phyloP scores from a whole-genome alignment of 441 rosid genomes.

The Rhodomyrtus psidioides region DNA sequence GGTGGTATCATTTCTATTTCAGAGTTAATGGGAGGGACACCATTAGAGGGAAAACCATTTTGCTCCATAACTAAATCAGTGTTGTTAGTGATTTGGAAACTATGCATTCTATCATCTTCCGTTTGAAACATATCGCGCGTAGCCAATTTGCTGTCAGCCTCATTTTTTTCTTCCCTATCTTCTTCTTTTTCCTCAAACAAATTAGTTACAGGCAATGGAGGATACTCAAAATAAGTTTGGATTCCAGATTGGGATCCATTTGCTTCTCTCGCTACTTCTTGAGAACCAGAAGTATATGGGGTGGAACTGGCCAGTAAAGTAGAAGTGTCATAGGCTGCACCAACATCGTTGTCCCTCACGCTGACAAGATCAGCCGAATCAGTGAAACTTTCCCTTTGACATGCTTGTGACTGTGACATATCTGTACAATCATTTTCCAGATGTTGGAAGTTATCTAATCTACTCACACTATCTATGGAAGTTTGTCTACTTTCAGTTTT shows the following conservation, averaged over 20 bases:
- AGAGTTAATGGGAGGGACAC: constrained; percentile 14
- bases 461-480: constrained; percentile 32
- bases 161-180: constrained; percentile 23
- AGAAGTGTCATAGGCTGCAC: constrained; percentile 45
- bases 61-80: constrained; percentile 70
- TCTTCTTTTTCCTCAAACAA: constrained; percentile 57
- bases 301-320: constrained; percentile 38
- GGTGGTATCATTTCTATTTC: constrained; percentile 56
- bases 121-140: constrained; percentile 21
- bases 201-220: constrained; percentile 63
- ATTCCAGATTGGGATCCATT: constrained; percentile 27
- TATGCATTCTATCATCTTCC: constrained; percentile 52
- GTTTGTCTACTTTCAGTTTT: constrained; percentile 30
- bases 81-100: constrained; percentile 65
- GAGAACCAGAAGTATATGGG: constrained; percentile 28
- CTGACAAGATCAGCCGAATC: constrained; percentile 57
- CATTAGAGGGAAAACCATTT: constrained; percentile 31
- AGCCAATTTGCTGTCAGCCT: constrained; percentile 22
- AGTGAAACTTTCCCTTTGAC: constrained; percentile 52
- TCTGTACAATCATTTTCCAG: constrained; percentile 57
- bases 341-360: constrained; percentile 52
- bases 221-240: constrained; percentile 50
- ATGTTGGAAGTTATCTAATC: constrained; percentile 35
- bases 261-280: constrained; percentile 25
- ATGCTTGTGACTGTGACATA: constrained; percentile 17